Base-by-base conservation (phyloP, 805 yeast genomes). In the Naumovozyma baii region DNA sequence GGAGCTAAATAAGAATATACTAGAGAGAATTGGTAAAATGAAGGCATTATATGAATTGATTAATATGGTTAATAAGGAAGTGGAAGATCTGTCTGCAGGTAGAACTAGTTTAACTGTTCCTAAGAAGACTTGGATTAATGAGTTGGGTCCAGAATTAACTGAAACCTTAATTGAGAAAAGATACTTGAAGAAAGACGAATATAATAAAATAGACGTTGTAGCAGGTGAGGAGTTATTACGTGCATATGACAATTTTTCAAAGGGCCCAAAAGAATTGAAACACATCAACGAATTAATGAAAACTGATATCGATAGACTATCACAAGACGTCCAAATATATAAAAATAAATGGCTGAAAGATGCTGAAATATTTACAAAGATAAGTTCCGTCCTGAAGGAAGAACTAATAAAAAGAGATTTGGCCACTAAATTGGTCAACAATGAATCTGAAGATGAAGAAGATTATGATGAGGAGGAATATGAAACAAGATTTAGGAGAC, bases 261-360 rank as follows among this genome's bases (percentile, higher is more conserved):
- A 47, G 22, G 52, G 55, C 18, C 54, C 55, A 16, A 41, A 45
- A 14, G 62, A 57, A 29, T 38, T 52, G 34, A 46, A 46, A 39
- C 49, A 40, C 26, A 46, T 51, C 17, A 57, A 58, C 35, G 38
- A 34, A 15, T 38, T 49, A 4, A 51, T 58, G 48, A 52, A 46
- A 34, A 30, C 37, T 4, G 61, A 56, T 39, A 50, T 55, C 17
- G 43, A 46, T 5, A 50, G 49, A 30, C 36, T 57, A 18, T 33
- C 43, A 2, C 32, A 39, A 5, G 62, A 59, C 18, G 33, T 59
- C 25, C 36, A 26, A 5, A 28, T 32, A 3, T 57, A 54, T 31
- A 57, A 55, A 34, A 42, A 42, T 5, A 57, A 54, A 36, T 59
- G 63, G 63, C 18, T 49, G 19, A 49, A 55, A 22, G 59, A 57